phyloP scores from a whole-genome alignment of 139 green algal species.

The Helicosporidium sp. region DNA sequence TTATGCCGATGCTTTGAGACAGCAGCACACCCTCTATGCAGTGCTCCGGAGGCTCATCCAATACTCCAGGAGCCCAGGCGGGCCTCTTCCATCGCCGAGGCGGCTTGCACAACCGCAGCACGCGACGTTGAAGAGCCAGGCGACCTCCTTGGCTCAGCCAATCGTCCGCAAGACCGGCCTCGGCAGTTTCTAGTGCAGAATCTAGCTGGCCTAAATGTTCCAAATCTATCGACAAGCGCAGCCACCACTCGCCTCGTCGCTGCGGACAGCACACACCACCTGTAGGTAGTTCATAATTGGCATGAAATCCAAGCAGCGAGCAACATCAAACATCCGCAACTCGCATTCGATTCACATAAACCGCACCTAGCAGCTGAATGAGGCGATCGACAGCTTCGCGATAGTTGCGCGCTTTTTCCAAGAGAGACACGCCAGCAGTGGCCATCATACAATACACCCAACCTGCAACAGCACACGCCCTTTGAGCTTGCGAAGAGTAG shows the following conservation, averaged over 20 bases:
- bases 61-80: conserved; percentile 25
- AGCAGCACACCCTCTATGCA: conserved; percentile 19
- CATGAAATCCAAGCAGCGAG: background rate
- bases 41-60: conserved; percentile 30
- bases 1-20: conserved; percentile 11
- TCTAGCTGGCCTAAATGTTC: conserved; percentile 33
- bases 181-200: conserved; percentile 38
- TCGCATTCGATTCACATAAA: background rate
- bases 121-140: conserved; percentile 43
- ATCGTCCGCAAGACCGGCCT: conserved; percentile 45
- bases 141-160: conserved; percentile 44
- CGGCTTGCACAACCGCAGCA: conserved; percentile 58
- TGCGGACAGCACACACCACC: conserved; percentile 36
- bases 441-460: conserved; percentile 49
- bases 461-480: too few relatives aligned
- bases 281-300: background rate
- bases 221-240: conserved; percentile 48
- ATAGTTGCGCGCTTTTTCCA: conserved; percentile 48
- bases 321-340: background rate
- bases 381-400: conserved; percentile 34
- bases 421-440: conserved; percentile 42
- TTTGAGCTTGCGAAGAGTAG: too few relatives aligned
- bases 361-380: conserved; percentile 38
- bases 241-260: conserved; percentile 61
- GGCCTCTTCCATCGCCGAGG: conserved; percentile 50